phyloP scores from a whole-genome alignment of 768 basidiomycete species.

The Nevesoporus exiguus region DNA sequence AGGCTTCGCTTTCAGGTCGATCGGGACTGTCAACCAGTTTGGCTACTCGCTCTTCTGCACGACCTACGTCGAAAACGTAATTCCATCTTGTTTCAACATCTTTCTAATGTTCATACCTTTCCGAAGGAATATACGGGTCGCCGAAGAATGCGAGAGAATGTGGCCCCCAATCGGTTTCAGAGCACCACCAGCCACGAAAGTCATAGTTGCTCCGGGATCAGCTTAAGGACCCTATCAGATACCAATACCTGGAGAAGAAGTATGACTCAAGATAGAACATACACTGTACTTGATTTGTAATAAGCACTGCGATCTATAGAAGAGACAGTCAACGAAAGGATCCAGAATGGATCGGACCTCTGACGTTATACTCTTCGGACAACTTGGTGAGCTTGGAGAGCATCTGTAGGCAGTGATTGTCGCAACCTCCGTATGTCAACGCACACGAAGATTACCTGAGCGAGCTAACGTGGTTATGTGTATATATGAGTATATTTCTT shows the following conservation, averaged over 20 bases:
- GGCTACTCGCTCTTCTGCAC: conserved; percentile 87
- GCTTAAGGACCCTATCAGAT: conserved; percentile 45
- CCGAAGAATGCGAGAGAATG: conserved; percentile 84
- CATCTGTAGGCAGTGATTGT: conserved; percentile 50
- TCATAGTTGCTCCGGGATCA: conserved; percentile 93
- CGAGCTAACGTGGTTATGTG: conserved; percentile 51
- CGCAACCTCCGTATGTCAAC: not conserved
- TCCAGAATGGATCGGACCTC: conserved; percentile 1
- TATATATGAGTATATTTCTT: conserved; percentile 11
- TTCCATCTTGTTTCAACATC: not conserved
- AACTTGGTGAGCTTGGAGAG: conserved; percentile 88
- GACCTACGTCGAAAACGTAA: conserved; percentile 45
- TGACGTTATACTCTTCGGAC: conserved; percentile 86
- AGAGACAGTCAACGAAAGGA: conserved; percentile 6
- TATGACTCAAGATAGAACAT: conserved; percentile 5
- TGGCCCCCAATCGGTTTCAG: conserved; percentile 91
- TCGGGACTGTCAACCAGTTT: conserved; percentile 90
- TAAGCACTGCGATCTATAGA: conserved; percentile 70
- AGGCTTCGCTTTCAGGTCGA: conserved; percentile 85
- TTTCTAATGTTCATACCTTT: conserved; percentile 52
- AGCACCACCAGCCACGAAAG: conserved; percentile 91
- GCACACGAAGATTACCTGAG: conserved; percentile 52
- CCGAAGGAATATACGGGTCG: conserved; percentile 81
- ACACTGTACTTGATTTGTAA: conserved; percentile 95
- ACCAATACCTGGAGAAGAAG: not conserved